Conservation (phyloP, 2,329 filamentous ascomycete species). For the Drechslerella coelobrocha region DNA sequence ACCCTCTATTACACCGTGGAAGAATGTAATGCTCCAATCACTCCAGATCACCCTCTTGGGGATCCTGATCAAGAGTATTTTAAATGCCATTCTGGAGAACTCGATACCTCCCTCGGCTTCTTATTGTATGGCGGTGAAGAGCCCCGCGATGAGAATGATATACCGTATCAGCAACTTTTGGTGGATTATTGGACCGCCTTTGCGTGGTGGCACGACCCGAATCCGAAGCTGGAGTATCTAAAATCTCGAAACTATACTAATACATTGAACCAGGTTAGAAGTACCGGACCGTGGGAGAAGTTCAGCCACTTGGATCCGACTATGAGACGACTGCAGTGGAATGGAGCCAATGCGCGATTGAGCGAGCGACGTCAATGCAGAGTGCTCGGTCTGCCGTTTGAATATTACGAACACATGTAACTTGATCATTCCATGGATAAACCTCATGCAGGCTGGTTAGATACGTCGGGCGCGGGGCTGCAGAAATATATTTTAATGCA, state of each 20-base stretch:
- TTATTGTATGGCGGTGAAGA: conserved; percentile 55
- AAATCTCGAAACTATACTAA: conserved; percentile 55
- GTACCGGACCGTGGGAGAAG: conserved; percentile 55
- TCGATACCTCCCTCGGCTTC: conserved; percentile 59
- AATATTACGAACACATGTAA: too few relatives aligned
- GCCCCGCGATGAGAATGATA: conserved; percentile 58
- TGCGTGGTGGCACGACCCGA: conserved; percentile 57
- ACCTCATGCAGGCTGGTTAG: too few relatives aligned
- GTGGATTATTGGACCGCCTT: conserved; percentile 58
- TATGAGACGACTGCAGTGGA: conserved; percentile 34
- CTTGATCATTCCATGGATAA: too few relatives aligned
- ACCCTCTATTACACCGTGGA: conserved; percentile 55
- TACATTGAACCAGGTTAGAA: conserved; percentile 55
- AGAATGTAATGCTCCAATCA: conserved; percentile 56
- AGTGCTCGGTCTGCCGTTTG: too few relatives aligned
- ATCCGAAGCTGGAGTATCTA: conserved; percentile 56
- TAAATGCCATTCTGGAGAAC: conserved; percentile 60
- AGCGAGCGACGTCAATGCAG: too few relatives aligned
- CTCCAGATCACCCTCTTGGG: neutral
- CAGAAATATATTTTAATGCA: too few relatives aligned
- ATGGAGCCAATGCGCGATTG: too few relatives aligned
- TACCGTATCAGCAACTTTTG: conserved; percentile 56
- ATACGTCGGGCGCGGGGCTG: too few relatives aligned
- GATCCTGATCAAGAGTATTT: conserved; percentile 58
- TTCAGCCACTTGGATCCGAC: conserved; percentile 23